Base-by-base conservation (phyloP, 495 filamentous ascomycete species). In the Daldinia vernicosa region DNA sequence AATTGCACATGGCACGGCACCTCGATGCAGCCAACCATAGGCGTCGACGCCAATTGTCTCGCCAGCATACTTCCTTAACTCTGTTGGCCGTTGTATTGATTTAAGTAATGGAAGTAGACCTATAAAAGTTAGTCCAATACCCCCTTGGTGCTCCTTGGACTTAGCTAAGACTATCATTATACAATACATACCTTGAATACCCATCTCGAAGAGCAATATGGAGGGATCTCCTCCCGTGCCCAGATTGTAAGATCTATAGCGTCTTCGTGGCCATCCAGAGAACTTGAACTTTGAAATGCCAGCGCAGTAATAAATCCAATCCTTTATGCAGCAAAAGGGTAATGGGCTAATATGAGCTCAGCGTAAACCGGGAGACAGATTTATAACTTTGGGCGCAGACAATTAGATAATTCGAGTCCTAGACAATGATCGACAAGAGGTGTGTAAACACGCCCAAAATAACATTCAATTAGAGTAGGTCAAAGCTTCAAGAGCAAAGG, bases 1-100 rank as follows among this genome's bases (percentile, higher is more conserved):
- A 68, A 97, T 89, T 61, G 95, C 92, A 78, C 95, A 99, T 26
- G 94, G 85, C 56, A 96, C 88, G 26, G 94, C 92, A 32, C 95
- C 96, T 69, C 96, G 91, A 77, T 99, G 96, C 35, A 99, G 89
- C 96, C 96, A 99, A 76, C 94, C 95, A 84, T 99, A 99, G 63
- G 91, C 94, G 79, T 99, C 96, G 15, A 99, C 88, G 3, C 92
- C 96, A 45, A 99, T 86, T 3, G 92, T 97, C 78, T 95, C 91
- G 32, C 94, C 95, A 12, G 87, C 85, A 78, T 92, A 98, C 74
- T 94, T 92, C 77, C 91, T 96, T 58, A 99, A 82, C 63, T 94
- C 90, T 60, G 88, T 90, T 72, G 90, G 92, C 74, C 92, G 93
- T 53, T 98, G 95, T 53, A 99, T 98, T 47, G 95, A 98, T 77